Conservation (phyloP, 2,329 filamentous ascomycete genomes). For the Elsinoe batatas region DNA sequence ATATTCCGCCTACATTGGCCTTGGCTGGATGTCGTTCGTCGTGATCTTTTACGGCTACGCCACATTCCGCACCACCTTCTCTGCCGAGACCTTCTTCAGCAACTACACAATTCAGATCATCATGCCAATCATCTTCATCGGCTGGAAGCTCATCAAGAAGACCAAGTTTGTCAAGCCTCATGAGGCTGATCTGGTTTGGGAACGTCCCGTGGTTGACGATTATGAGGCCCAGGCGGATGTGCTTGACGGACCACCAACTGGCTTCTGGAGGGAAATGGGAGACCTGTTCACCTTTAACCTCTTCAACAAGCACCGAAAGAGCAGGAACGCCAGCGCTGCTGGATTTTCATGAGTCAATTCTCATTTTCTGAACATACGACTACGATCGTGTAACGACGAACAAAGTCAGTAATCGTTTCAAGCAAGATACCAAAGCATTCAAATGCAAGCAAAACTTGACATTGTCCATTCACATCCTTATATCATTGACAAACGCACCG, state of each 20-base stretch:
- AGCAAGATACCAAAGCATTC: neutral
- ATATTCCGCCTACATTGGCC: constrained; percentile 33
- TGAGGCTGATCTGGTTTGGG: constrained; percentile 51
- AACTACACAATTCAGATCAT: constrained; percentile 35
- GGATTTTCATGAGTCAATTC: neutral
- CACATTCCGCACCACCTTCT: constrained; percentile 29
- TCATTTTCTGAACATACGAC: too few species aligned
- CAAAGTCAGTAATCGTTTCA: too few species aligned
- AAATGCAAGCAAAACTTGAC: neutral
- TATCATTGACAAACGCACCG: too few species aligned
- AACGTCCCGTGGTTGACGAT: constrained; percentile 48
- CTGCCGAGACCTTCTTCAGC: constrained; percentile 31
- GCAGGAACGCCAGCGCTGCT: neutral
- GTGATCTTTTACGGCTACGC: constrained; percentile 46
- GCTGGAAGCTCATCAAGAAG: constrained; percentile 53
- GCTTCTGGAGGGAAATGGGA: constrained; percentile 48
- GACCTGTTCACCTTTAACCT: constrained; percentile 28
- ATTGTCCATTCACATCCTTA: too few species aligned
- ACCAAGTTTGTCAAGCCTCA: constrained; percentile 45
- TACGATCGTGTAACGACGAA: too few species aligned
- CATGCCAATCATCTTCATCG: constrained; percentile 20
- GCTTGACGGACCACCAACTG: constrained; percentile 39
- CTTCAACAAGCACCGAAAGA: neutral
- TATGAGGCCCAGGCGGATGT: constrained; percentile 37
- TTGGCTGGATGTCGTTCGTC: constrained; percentile 14